These are phyloP conservation scores for Boletus rubescentipes DNA, from an alignment of 768 basidiomycete genomes.

Conservation along the genomic window DNA sequence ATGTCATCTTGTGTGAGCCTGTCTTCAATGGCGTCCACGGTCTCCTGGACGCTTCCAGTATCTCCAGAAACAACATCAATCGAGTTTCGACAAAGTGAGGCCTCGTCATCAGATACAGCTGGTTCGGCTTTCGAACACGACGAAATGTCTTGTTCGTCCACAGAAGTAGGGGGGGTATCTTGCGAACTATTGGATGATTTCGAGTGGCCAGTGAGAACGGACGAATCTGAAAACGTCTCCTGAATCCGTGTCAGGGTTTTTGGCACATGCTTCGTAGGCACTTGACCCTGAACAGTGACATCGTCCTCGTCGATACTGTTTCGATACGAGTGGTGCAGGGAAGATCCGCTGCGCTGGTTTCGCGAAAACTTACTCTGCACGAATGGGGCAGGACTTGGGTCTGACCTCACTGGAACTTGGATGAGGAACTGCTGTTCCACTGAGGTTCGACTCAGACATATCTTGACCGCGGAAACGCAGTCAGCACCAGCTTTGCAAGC, in stretches of 20 bases:
- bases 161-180: slow-evolving; percentile 50
- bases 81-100: slow-evolving; percentile 32
- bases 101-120: slow-evolving; percentile 19
- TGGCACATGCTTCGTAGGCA: slow-evolving; percentile 27
- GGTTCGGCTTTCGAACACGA: slow-evolving; percentile 31
- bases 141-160: slow-evolving; percentile 42
- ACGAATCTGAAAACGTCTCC: slow-evolving; percentile 51
- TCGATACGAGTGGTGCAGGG: slow-evolving; percentile 37
- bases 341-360: slow-evolving; percentile 38
- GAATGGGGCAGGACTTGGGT: slow-evolving; percentile 43
- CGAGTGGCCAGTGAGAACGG: slow-evolving; percentile 40
- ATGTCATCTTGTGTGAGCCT: slow-evolving; percentile 54
- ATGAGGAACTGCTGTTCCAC: slow-evolving; percentile 66
- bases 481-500: slow-evolving; percentile 87
- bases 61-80: slow-evolving; percentile 57
- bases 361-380: slow-evolving; percentile 50
- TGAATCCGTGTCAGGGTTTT: slow-evolving; percentile 28
- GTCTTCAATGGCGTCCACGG: slow-evolving; percentile 44
- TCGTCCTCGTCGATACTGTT: slow-evolving; percentile 56
- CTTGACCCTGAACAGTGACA: slow-evolving; percentile 54
- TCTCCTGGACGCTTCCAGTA: slow-evolving; percentile 36
- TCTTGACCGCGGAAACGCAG: slow-evolving; percentile 82
- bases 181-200: slow-evolving; percentile 47
- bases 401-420: slow-evolving; percentile 53
- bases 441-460: slow-evolving; percentile 66